These are phyloP conservation scores for Termitomyces sp. DNA, from an alignment of 1,284 basidiomycete genomes.

Conservation along the genomic window DNA sequence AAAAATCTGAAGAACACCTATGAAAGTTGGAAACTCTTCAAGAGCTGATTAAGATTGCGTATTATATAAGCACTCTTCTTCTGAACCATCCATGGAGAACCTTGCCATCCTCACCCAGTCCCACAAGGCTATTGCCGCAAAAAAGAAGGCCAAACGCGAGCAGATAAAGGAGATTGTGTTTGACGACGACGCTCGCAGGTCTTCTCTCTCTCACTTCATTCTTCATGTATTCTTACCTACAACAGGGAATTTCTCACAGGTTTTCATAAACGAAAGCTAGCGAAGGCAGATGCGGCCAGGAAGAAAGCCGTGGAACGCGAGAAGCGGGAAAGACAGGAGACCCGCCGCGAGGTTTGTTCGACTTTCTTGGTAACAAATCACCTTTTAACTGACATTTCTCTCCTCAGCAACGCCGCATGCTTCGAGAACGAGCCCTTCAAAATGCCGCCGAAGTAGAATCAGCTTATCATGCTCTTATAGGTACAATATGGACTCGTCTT, in stretches of 20 bases:
- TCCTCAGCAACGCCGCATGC: slow-evolving; percentile 57
- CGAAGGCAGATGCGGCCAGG: slow-evolving; percentile 66
- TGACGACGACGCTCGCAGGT: slow-evolving; percentile 75
- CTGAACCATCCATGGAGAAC: slow-evolving; percentile 25
- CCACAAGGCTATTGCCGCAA: slow-evolving; percentile 55
- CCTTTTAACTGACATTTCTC: slow-evolving; percentile 13
- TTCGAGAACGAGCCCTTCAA: slow-evolving; percentile 63
- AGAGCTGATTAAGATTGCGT: neutral
- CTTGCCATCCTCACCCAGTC: slow-evolving; percentile 53
- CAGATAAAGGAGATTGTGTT: slow-evolving; percentile 72
- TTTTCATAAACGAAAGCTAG: slow-evolving; percentile 81
- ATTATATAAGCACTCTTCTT: slow-evolving; percentile 19
- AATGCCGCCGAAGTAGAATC: slow-evolving; percentile 68
- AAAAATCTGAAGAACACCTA: no score
- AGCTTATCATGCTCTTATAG: slow-evolving; percentile 55
- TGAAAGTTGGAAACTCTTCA: no score
- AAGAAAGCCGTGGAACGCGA: slow-evolving; percentile 63
- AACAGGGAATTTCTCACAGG: slow-evolving; percentile 79
- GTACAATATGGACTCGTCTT: slow-evolving; percentile 28
- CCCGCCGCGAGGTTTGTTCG: slow-evolving; percentile 58
- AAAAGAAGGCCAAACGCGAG: slow-evolving; percentile 48
- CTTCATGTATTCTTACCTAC: slow-evolving; percentile 3
- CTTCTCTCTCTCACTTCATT: slow-evolving; percentile 10
- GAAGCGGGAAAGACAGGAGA: slow-evolving; percentile 62
- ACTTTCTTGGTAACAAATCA: slow-evolving; percentile 6